phyloP scores from a whole-genome alignment of 441 rosid genomes.

The Eutrema salsugineum region DNA sequence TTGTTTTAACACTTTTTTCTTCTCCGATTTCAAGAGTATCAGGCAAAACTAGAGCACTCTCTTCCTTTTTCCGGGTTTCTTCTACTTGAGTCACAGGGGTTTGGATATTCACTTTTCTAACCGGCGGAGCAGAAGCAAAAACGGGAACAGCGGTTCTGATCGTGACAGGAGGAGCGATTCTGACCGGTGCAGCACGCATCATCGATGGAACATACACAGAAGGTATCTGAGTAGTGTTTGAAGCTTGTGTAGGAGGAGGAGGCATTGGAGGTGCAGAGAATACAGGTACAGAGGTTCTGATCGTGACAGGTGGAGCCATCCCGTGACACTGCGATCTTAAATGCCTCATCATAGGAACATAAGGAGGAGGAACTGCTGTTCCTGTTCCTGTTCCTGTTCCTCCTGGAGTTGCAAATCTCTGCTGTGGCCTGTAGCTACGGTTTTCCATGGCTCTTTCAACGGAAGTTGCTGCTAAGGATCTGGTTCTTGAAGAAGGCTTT shows the following conservation, averaged over 20 bases:
- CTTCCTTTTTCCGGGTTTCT: conserved; percentile 11
- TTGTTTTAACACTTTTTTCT: background rate
- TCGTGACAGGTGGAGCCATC: conserved; percentile 85
- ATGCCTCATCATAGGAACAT: conserved; percentile 74
- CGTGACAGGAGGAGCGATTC: conserved; percentile 68
- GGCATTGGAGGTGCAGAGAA: conserved; percentile 86
- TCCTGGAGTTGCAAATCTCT: conserved; percentile 70
- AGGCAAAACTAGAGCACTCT: conserved; percentile 4
- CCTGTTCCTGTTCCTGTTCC: too few relatives aligned
- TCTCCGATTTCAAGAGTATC: conserved; percentile 16
- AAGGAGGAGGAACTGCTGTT: conserved; percentile 57
- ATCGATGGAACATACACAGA: conserved; percentile 37
- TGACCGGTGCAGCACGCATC: conserved; percentile 44
- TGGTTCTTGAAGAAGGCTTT: conserved; percentile 54
- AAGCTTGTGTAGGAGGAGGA: conserved; percentile 46
- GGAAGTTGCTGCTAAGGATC: conserved; percentile 34
- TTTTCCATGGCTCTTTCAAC: conserved; percentile 38
- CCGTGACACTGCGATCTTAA: conserved; percentile 60
- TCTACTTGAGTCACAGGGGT: background rate
- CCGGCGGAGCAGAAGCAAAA: conserved; percentile 49
- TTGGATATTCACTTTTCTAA: conserved; percentile 35
- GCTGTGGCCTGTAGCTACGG: conserved; percentile 40
- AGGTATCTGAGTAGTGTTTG: conserved; percentile 17
- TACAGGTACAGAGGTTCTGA: conserved; percentile 79
- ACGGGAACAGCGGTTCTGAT: conserved; percentile 74